Percentiles rank a stretch among this genome's conserved stretches.
Evolutionary conservation across 2,329 filamentous ascomycete species (phyloP).

Genomic region (Penicillium sp.): DNA sequence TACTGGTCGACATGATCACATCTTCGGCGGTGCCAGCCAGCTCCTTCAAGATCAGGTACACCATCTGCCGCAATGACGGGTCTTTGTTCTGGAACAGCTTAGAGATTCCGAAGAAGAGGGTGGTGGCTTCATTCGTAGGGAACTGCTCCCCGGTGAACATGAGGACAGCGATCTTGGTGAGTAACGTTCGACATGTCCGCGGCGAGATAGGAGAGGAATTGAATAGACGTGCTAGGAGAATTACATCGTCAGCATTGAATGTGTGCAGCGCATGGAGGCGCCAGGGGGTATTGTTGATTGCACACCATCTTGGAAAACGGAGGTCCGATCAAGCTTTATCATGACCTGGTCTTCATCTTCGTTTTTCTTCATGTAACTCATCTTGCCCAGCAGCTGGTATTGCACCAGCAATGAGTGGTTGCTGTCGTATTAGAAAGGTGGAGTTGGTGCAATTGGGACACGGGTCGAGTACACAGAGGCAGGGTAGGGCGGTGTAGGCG

Average conservation of each 20-base stretch:
- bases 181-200: slow-evolving; percentile 92
- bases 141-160: slow-evolving; percentile 97
- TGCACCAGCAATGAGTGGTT: slow-evolving; percentile 31
- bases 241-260: slow-evolving; percentile 16
- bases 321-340: slow-evolving; percentile 96
- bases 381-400: slow-evolving; percentile 47
- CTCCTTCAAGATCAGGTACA: slow-evolving; percentile 98
- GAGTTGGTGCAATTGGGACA: slow-evolving; percentile 29
- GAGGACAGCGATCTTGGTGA: slow-evolving; percentile 95
- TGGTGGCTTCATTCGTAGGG: slow-evolving; percentile 94
- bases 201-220: slow-evolving; percentile 97
- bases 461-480: slow-evolving; percentile 26
- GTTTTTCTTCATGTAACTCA: slow-evolving; percentile 99
- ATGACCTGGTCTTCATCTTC: slow-evolving; percentile 92
- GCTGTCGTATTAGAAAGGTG: slow-evolving; percentile 22
- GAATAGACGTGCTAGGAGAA: slow-evolving; percentile 79
- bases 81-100: slow-evolving; percentile 99
- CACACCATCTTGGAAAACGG: slow-evolving; percentile 97
- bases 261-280: slow-evolving; percentile 22
- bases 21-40: slow-evolving; percentile 92
- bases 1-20: slow-evolving; percentile 99
- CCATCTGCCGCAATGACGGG: slow-evolving; percentile 96
- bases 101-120: slow-evolving; percentile 97
- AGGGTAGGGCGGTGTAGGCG: slow-evolving; percentile 26
- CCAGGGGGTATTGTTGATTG: slow-evolving; percentile 23